Conservation (phyloP, 176 grass and related monocot species). For the Triticum urartu region DNA sequence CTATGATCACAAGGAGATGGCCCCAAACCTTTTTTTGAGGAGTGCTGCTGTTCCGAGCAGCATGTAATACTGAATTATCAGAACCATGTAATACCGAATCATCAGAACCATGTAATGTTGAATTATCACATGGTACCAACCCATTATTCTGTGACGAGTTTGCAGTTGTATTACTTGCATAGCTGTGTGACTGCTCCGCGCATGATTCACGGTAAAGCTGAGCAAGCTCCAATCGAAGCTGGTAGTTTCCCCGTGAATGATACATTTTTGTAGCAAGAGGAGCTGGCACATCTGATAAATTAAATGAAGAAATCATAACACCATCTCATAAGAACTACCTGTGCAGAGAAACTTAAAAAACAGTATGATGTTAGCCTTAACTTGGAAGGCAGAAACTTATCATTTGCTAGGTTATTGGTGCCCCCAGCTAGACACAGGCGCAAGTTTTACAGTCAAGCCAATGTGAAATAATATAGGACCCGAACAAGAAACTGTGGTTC, state of each 20-base stretch:
- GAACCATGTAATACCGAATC: slow-evolving; percentile 20
- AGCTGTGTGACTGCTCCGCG: slow-evolving; percentile 27
- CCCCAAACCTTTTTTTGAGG: slow-evolving; percentile 42
- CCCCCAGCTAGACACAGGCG: neutral
- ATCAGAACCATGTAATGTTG: slow-evolving; percentile 14
- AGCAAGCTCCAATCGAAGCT: slow-evolving; percentile 56
- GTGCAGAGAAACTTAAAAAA: neutral
- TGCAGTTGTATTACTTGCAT: slow-evolving; percentile 2
- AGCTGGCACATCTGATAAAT: slow-evolving; percentile 51
- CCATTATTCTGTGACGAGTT: slow-evolving; percentile 38
- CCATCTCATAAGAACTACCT: slow-evolving; percentile 5
- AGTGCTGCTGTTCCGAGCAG: slow-evolving; percentile 29
- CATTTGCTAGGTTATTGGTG: slow-evolving; percentile 1
- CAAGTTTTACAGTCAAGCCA: neutral
- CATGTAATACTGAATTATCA: slow-evolving; percentile 25
- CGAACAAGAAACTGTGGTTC: neutral
- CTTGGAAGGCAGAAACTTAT: neutral
- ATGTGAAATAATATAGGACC: slow-evolving; percentile 3
- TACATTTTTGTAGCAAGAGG: slow-evolving; percentile 86
- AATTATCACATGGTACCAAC: slow-evolving; percentile 21
- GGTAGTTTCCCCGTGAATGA: slow-evolving; percentile 56
- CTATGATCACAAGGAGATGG: neutral
- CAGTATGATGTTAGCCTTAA: neutral
- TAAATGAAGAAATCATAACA: slow-evolving; percentile 23
- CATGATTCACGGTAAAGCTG: slow-evolving; percentile 56